These are phyloP conservation scores for Eremothecium gossypii DNA, from an alignment of 1,139 yeast species.

Conservation along the genomic window DNA sequence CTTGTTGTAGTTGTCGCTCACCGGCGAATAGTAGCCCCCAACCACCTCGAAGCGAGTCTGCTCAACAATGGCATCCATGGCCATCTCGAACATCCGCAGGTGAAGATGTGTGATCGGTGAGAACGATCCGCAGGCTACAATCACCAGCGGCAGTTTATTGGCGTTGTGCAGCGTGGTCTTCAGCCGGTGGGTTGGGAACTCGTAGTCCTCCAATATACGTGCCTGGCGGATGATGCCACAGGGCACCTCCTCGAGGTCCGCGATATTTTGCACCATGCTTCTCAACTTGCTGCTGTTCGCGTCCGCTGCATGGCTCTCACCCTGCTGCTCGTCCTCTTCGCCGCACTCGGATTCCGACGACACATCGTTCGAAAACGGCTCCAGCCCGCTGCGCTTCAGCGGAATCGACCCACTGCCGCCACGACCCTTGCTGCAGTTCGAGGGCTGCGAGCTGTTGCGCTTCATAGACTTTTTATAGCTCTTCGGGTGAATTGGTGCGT, in stretches of 20 bases:
- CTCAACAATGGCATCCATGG: slow-evolving; percentile 86
- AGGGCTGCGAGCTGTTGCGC: slow-evolving; percentile 4
- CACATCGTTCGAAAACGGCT: slow-evolving; percentile 37
- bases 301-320: slow-evolving; percentile 4
- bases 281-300: slow-evolving; percentile 3
- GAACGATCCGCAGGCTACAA: slow-evolving; percentile 96
- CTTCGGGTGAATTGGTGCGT: slow-evolving; percentile 60
- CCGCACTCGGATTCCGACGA: slow-evolving; percentile 24
- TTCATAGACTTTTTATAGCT: slow-evolving; percentile 18
- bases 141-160: slow-evolving; percentile 76
- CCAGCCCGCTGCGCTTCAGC: slow-evolving; percentile 36
- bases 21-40: slow-evolving; percentile 98
- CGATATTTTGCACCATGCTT: slow-evolving; percentile 35
- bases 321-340: slow-evolving; percentile 4
- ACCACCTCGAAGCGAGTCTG: slow-evolving; percentile 89
- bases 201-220: slow-evolving; percentile 51
- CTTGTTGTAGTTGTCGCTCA: slow-evolving; percentile 84
- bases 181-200: slow-evolving; percentile 79
- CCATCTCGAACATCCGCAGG: slow-evolving; percentile 97
- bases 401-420: slow-evolving; percentile 28
- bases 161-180: slow-evolving; percentile 65
- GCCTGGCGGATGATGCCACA: slow-evolving; percentile 89
- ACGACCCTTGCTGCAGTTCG: slow-evolving; percentile 1
- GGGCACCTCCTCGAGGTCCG: slow-evolving; percentile 94
- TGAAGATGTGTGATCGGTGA: slow-evolving; percentile 93